Percentiles rank a stretch among this genome's conserved stretches.
These are phyloP conservation scores for Blastomyces parvus DNA, from an alignment of 2,329 filamentous ascomycete species.

Conservation along the genomic window DNA sequence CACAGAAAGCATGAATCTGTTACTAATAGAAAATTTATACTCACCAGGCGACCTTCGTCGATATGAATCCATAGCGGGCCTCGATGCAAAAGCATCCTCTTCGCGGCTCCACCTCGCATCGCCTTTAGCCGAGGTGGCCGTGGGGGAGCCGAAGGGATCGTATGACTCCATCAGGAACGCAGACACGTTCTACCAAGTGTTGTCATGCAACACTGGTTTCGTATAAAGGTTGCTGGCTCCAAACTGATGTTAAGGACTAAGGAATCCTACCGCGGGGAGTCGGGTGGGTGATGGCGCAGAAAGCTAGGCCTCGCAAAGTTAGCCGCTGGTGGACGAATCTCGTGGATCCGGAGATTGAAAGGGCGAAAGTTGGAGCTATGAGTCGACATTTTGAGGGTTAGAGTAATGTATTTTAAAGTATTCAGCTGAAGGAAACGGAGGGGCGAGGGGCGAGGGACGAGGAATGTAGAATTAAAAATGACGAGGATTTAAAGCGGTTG, in stretches of 20 bases:
- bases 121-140: conserved; percentile 19
- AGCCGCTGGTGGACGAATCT: conserved; percentile 11
- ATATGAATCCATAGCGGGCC: conserved; percentile 32
- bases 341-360: conserved; percentile 1
- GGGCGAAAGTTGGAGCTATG: conserved; percentile 25
- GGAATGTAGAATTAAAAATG: conserved; percentile 14
- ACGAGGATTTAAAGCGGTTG: conserved; percentile 4
- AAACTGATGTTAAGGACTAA: background rate
- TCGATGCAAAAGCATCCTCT: conserved; percentile 30
- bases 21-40: conserved; percentile 11
- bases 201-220: background rate
- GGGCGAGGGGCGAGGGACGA: conserved; percentile 19
- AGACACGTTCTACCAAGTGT: conserved; percentile 1
- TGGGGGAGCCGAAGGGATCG: conserved; percentile 37
- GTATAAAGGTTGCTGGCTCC: background rate
- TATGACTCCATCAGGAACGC: conserved; percentile 37
- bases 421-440: conserved; percentile 17
- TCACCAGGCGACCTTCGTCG: conserved; percentile 41
- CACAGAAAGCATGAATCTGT: background rate
- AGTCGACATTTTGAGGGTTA: conserved; percentile 31
- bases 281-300: too few relatives aligned
- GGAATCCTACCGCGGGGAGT: background rate
- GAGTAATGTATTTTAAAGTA: conserved; percentile 21
- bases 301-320: background rate
- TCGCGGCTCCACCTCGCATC: conserved; percentile 33